Conservation (phyloP, 108 stramenopile genomes). For the Conticribra guillardii region DNA sequence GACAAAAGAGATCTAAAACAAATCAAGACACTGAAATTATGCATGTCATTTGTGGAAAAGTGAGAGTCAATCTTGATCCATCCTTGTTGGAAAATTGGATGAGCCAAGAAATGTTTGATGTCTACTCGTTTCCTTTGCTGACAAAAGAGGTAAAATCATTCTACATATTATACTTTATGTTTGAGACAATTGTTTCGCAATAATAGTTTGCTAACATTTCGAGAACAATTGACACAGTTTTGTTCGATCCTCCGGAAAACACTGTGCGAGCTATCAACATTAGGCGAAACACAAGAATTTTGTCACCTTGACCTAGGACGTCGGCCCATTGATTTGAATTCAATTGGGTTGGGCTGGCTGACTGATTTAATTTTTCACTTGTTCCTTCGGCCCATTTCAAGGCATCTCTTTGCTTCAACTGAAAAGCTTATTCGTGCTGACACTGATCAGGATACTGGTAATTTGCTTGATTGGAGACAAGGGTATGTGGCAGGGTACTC, state of each 20-base stretch:
- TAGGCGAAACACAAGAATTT: slow-evolving; percentile 39
- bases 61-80: slow-evolving; percentile 59
- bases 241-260: slow-evolving; percentile 34
- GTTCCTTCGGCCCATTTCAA: slow-evolving; percentile 65
- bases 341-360: slow-evolving; percentile 75
- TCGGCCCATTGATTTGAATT: slow-evolving; percentile 65
- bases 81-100: slow-evolving; percentile 59
- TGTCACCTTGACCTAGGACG: slow-evolving; percentile 32
- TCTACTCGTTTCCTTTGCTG: slow-evolving; percentile 76
- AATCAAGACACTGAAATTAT: slow-evolving; percentile 16
- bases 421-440: slow-evolving; percentile 32
- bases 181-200: neutral
- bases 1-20: slow-evolving; percentile 19
- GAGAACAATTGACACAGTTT: slow-evolving; percentile 13
- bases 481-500: slow-evolving; percentile 83
- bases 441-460: neutral
- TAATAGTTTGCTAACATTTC: slow-evolving; percentile 42
- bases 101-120: slow-evolving; percentile 77
- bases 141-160: slow-evolving; percentile 30
- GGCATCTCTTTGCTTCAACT: slow-evolving; percentile 61
- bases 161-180: neutral
- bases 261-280: slow-evolving; percentile 20
- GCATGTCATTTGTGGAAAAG: slow-evolving; percentile 58
- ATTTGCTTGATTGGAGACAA: slow-evolving; percentile 77
- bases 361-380: slow-evolving; percentile 76